Conservation (phyloP, 73 alveolate genomes). For the Paramecium caudatum region DNA sequence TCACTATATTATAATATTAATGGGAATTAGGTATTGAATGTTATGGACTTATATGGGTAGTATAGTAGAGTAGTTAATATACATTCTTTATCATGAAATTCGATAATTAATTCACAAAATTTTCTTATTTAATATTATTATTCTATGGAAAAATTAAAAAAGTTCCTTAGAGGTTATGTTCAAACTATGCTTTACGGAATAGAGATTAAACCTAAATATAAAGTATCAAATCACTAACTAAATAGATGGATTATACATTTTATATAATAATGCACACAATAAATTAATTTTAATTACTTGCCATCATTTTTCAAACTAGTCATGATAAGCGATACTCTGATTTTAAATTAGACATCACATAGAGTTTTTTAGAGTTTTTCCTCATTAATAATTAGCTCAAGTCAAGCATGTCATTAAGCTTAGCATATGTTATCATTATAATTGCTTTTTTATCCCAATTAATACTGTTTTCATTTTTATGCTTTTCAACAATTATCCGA, state of each 20-base stretch:
- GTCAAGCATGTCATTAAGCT: not conserved
- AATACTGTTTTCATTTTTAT: slow-evolving; percentile 19
- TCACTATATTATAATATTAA: not conserved
- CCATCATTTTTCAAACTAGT: slow-evolving; percentile 33
- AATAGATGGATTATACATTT: slow-evolving; percentile 61
- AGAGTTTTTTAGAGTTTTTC: slow-evolving; percentile 37
- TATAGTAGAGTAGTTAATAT: not conserved
- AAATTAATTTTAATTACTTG: slow-evolving; percentile 41
- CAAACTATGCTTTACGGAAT: slow-evolving; percentile 58
- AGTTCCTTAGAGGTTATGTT: slow-evolving; percentile 61
- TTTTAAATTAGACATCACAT: slow-evolving; percentile 9
- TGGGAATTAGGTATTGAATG: too few relatives aligned
- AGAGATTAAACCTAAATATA: slow-evolving; percentile 40
- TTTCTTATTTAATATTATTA: not conserved
- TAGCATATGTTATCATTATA: not conserved
- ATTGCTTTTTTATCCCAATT: slow-evolving; percentile 33
- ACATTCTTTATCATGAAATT: not conserved
- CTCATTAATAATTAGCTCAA: slow-evolving; percentile 1
- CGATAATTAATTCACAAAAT: not conserved
- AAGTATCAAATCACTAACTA: not conserved
- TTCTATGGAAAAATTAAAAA: not conserved
- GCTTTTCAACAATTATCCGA: slow-evolving; percentile 20
- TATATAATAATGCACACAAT: slow-evolving; percentile 43
- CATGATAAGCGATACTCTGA: slow-evolving; percentile 13
- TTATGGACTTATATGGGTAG: not conserved